A percentile compares a stretch with the other conserved stretches of the same genome.
Evolutionary conservation across 495 filamentous ascomycete species (phyloP).

Genomic region (Lasiosphaeria ovina): DNA sequence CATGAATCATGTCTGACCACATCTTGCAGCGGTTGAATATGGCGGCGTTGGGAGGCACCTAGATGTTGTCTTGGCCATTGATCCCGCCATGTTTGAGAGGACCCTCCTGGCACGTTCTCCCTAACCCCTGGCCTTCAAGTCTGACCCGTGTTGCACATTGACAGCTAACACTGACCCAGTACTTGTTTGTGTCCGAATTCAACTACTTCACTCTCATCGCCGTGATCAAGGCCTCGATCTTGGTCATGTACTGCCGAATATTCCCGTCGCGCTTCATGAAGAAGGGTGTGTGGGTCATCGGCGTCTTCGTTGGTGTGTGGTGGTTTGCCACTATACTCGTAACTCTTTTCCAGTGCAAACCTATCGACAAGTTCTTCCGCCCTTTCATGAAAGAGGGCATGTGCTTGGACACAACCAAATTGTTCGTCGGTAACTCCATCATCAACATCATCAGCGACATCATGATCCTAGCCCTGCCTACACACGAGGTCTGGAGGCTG

Average conservation of each 20-base stretch:
- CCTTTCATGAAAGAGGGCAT: conserved; percentile 3
- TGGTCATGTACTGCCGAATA: conserved; percentile 17
- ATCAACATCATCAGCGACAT: conserved; percentile 14
- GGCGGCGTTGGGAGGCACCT: background rate
- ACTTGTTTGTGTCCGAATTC: conserved; percentile 7
- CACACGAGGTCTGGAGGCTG: conserved; percentile 7
- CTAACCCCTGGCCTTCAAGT: background rate
- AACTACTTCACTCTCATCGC: conserved; percentile 9
- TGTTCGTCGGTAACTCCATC: conserved; percentile 8
- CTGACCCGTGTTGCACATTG: background rate
- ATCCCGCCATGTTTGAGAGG: background rate
- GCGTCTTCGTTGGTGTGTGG: conserved; percentile 1
- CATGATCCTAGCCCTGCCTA: conserved; percentile 10
- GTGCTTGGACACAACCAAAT: background rate
- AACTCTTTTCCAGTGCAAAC: conserved; percentile 13
- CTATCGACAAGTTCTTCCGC: conserved; percentile 6
- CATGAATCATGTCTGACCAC: background rate
- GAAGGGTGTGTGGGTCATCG: background rate
- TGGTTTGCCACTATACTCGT: conserved; percentile 8
- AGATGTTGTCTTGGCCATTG: background rate
- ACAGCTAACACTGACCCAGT: background rate
- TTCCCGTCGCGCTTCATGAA: conserved; percentile 17
- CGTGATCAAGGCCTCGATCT: conserved; percentile 14
- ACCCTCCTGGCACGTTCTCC: background rate
- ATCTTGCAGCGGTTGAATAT: background rate